Evolutionary conservation across 768 basidiomycete species (phyloP), one percentile per base, ranked within the genome.

Genomic region (Calocera cornea): DNA sequence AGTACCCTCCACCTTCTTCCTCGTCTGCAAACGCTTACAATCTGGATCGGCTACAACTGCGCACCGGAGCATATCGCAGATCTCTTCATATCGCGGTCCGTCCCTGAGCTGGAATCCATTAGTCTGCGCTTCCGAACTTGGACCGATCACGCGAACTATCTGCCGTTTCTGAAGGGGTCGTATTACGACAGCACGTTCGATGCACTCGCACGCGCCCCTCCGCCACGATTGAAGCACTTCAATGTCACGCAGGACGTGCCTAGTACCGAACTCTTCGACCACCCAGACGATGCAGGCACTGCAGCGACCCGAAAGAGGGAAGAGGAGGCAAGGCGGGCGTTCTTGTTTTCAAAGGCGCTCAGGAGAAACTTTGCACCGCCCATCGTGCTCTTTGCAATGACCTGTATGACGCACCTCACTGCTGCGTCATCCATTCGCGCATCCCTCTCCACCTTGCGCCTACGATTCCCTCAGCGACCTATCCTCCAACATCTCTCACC

Each of bases 111-210:
- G 69, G 70, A 76, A 40, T 79, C 79, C 69, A 77, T 95, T 17
- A 82, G 84, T 2, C 73, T 95, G 65, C 78, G 88, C 68, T 95
- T 95, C 76, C 82, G 87, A 66, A 92, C 93, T 2, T 95, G 94
- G 87, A 60, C 54, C 2, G 54, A 60, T 22, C 54, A 60, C 19
- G 54, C 54, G 14, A 60, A 60, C 54, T 60, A 60, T 27, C 76
- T 78, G 14, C 54, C 54, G 5, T 60, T 95, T 74, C 82, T 92
- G 41, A 87, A 86, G 78, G 76, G 92, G 27, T 83, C 86, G 41
- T 95, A 94, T 75, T 95, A 92, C 71, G 92, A 95, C 74, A 86
- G 84, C 1, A 80, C 84, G 0, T 78, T 94, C 2, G 74, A 79
- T 22, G 81, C 82, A 2, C 77, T 95, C 64, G 81, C 87, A 2